phyloP scores from a whole-genome alignment of 208 protist species.

The Borovskyia barvae region DNA sequence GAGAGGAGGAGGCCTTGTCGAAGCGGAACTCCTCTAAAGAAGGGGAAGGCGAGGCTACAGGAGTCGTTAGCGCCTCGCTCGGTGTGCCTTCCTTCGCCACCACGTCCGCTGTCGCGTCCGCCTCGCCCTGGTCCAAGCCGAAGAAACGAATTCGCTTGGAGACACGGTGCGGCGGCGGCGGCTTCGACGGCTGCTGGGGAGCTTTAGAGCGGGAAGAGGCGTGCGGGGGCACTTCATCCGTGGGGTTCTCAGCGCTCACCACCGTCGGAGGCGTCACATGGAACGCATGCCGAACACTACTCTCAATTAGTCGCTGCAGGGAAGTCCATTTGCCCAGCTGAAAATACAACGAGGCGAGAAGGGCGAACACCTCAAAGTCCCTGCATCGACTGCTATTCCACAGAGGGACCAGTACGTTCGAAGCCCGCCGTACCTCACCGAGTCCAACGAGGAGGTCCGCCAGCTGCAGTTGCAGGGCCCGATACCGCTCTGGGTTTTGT shows the following conservation, averaged over 20 bases:
- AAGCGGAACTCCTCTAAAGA: slow-evolving; percentile 24
- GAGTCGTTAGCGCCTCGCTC: too few species aligned
- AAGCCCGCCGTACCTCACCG: slow-evolving; percentile 72
- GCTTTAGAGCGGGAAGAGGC: neutral
- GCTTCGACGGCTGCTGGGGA: neutral
- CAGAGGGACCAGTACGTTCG: slow-evolving; percentile 61
- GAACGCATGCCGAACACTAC: slow-evolving; percentile 79
- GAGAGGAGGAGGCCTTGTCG: slow-evolving; percentile 14
- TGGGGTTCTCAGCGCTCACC: neutral
- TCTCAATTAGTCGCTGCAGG: slow-evolving; percentile 76
- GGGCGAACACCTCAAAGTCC: slow-evolving; percentile 89
- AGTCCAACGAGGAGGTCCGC: slow-evolving; percentile 85
- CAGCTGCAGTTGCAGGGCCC: slow-evolving; percentile 79
- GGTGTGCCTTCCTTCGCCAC: too few species aligned
- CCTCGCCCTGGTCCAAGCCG: slow-evolving; percentile 26
- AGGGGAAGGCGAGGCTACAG: neutral
- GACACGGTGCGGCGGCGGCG: slow-evolving; percentile 4
- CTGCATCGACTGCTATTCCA: slow-evolving; percentile 76
- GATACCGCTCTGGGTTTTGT: slow-evolving; percentile 52
- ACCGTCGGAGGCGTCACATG: slow-evolving; percentile 10
- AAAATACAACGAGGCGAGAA: slow-evolving; percentile 85
- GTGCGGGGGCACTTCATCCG: neutral
- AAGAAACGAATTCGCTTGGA: slow-evolving; percentile 76
- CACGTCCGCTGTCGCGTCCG: too few species aligned
- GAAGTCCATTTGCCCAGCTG: slow-evolving; percentile 84